Conservation (phyloP, 2,329 filamentous ascomycete genomes). For the Gaeumannomyces sp. region DNA sequence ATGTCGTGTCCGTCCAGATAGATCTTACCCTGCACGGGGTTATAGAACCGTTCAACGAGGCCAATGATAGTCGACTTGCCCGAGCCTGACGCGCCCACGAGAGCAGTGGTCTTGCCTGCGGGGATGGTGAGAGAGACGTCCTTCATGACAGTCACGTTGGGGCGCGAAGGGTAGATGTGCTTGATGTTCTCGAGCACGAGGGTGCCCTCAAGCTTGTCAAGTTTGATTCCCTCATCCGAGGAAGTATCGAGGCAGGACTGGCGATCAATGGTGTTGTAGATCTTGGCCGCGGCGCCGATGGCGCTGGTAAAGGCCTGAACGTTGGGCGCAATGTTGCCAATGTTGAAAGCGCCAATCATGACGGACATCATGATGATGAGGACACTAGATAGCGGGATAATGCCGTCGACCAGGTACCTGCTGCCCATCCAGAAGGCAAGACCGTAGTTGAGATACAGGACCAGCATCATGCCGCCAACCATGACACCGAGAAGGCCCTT, state of each 20-base stretch:
- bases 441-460: conserved; percentile 82
- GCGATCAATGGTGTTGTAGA: conserved; percentile 90
- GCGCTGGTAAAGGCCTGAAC: conserved; percentile 79
- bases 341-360: conserved; percentile 86
- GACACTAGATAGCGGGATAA: conserved; percentile 62
- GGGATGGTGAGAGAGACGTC: conserved; percentile 74
- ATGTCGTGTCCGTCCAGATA: conserved; percentile 80
- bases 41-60: conserved; percentile 89
- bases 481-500: conserved; percentile 70
- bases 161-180: conserved; percentile 90
- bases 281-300: conserved; percentile 80
- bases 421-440: conserved; percentile 86
- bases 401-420: conserved; percentile 61
- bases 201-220: conserved; percentile 67
- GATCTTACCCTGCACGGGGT: conserved; percentile 74
- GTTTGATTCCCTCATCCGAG: conserved; percentile 61
- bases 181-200: conserved; percentile 79
- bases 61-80: conserved; percentile 95
- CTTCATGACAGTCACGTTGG: conserved; percentile 84
- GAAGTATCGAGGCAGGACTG: conserved; percentile 76
- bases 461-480: conserved; percentile 75
- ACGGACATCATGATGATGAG: conserved; percentile 84
- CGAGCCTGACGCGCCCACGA: conserved; percentile 90
- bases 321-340: conserved; percentile 84
- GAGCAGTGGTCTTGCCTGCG: conserved; percentile 83